Percentiles rank a stretch among this genome's conserved stretches.
Evolutionary conservation across 192 early-diverging fungal genomes (phyloP).

Genomic region (Linnemannia elongata): DNA sequence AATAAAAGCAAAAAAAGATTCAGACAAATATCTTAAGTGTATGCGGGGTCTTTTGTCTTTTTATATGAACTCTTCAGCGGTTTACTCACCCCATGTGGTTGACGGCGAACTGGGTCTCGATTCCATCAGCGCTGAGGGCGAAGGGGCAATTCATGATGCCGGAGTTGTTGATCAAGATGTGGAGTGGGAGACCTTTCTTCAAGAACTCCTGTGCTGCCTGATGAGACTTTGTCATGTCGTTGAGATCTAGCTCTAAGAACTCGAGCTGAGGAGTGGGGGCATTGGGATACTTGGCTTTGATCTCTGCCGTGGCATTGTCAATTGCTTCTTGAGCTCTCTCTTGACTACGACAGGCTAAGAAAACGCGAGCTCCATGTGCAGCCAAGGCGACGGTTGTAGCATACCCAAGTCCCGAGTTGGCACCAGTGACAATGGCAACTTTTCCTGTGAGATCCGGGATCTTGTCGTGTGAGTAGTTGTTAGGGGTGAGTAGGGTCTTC

Average conservation of each 20-base stretch:
- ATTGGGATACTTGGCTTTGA: slow-evolving; percentile 19
- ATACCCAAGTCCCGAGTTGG: slow-evolving; percentile 59
- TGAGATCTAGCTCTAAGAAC: slow-evolving; percentile 50
- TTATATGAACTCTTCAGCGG: neutral
- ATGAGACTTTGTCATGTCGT: slow-evolving; percentile 14
- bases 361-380: slow-evolving; percentile 38
- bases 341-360: slow-evolving; percentile 28
- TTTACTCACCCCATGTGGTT: slow-evolving; percentile 61
- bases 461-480: slow-evolving; percentile 32
- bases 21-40: too few species aligned
- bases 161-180: slow-evolving; percentile 63
- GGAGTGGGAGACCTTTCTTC: slow-evolving; percentile 51
- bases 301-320: slow-evolving; percentile 31
- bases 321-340: slow-evolving; percentile 19
- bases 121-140: slow-evolving; percentile 52
- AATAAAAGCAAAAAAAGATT: neutral
- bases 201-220: slow-evolving; percentile 52
- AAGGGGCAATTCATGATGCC: slow-evolving; percentile 46
- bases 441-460: slow-evolving; percentile 58
- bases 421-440: slow-evolving; percentile 64
- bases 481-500: slow-evolving; percentile 10
- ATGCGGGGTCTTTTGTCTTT: neutral
- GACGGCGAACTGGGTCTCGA: slow-evolving; percentile 60
- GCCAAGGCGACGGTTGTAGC: slow-evolving; percentile 34
- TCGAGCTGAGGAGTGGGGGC: slow-evolving; percentile 40